These are phyloP conservation scores for Pseudocercospora crystallina DNA, from an alignment of 2,329 filamentous ascomycete genomes.

Conservation along the genomic window DNA sequence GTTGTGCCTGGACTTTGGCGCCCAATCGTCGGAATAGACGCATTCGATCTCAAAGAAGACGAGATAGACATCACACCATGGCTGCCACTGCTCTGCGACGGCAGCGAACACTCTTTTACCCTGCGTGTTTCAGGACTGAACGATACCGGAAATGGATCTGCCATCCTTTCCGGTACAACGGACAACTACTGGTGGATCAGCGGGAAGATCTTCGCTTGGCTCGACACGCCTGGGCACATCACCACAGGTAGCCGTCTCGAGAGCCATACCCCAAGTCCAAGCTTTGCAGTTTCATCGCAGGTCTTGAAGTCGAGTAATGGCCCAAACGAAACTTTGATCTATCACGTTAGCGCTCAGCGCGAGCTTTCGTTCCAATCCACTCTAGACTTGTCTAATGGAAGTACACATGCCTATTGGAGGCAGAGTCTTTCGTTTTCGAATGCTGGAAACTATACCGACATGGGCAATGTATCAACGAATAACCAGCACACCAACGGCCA, in stretches of 20 bases:
- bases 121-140: constrained; percentile 66
- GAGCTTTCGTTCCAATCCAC: constrained; percentile 54
- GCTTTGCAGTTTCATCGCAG: constrained; percentile 52
- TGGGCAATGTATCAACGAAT: constrained; percentile 56
- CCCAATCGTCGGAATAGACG: constrained; percentile 74
- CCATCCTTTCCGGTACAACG: constrained; percentile 55
- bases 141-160: constrained; percentile 53
- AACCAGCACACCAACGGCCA: constrained; percentile 53
- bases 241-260: constrained; percentile 52
- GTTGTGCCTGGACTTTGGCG: constrained; percentile 74
- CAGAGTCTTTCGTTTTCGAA: constrained; percentile 61
- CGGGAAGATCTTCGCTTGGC: constrained; percentile 79
- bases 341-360: constrained; percentile 58
- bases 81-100: constrained; percentile 68
- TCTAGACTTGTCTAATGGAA: constrained; percentile 51
- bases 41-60: constrained; percentile 75
- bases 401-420: constrained; percentile 52
- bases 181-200: constrained; percentile 73
- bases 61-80: constrained; percentile 82
- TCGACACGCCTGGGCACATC: constrained; percentile 50
- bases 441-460: constrained; percentile 54
- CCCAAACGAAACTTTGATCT: constrained; percentile 55
- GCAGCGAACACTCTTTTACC: constrained; percentile 63
- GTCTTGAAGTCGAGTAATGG: constrained; percentile 51
- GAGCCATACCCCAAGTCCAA: constrained; percentile 43